These are phyloP conservation scores for Scortechinia acanthostroma DNA, from an alignment of 2,329 filamentous ascomycete species.

Conservation along the genomic window DNA sequence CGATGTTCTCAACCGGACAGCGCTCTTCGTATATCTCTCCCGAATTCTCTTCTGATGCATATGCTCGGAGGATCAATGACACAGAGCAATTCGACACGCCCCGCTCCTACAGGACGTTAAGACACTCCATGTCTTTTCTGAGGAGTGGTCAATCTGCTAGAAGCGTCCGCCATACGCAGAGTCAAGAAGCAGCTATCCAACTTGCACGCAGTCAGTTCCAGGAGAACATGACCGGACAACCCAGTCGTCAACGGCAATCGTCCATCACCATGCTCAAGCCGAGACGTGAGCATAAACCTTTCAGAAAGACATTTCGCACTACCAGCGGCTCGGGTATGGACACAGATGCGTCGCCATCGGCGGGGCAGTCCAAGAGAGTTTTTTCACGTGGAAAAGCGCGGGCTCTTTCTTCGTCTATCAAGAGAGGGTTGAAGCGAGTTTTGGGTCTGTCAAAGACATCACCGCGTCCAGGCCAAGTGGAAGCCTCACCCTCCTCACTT, in stretches of 20 bases:
- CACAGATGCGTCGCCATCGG: constrained; percentile 4
- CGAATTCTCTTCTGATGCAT: neutral
- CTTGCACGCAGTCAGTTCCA: constrained; percentile 27
- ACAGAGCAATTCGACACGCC: constrained; percentile 5
- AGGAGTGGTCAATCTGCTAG: constrained; percentile 12
- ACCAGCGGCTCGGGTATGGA: constrained; percentile 13
- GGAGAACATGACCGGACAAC: constrained; percentile 10
- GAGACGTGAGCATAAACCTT: constrained; percentile 19
- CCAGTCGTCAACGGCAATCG: constrained; percentile 10
- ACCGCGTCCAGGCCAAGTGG: constrained; percentile 6
- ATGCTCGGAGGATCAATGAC: no score
- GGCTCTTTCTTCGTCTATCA: neutral
- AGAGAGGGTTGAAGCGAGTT: neutral
- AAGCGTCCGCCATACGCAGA: constrained; percentile 6
- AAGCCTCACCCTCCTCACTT: neutral
- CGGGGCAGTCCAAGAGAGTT: neutral
- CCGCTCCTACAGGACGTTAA: constrained; percentile 11
- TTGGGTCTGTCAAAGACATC: neutral
- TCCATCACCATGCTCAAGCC: constrained; percentile 12
- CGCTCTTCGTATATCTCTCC: constrained; percentile 10
- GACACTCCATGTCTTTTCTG: constrained; percentile 31
- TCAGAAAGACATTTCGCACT: constrained; percentile 23
- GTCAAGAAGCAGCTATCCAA: constrained; percentile 25
- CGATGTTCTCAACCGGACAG: constrained; percentile 32
- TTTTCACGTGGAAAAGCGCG: neutral